These are phyloP conservation scores for Talaromyces sp. DNA, from an alignment of 2,329 filamentous ascomycete species.

Conservation along the genomic window DNA sequence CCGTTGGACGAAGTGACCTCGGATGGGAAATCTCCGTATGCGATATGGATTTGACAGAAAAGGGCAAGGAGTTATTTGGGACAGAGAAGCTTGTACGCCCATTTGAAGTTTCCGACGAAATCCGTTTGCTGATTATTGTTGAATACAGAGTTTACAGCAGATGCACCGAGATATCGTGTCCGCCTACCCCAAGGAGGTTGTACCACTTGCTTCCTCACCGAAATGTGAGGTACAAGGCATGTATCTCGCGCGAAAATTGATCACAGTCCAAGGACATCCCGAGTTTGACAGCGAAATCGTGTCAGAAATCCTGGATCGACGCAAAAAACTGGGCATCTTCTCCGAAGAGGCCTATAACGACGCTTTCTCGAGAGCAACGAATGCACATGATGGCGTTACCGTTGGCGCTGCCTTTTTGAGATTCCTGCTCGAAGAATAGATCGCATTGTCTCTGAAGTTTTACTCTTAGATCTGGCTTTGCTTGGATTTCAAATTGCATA, in stretches of 20 bases:
- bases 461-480: not conserved
- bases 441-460: not conserved
- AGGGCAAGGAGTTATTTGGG: conserved; percentile 68
- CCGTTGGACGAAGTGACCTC: conserved; percentile 60
- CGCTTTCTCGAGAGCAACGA: conserved; percentile 59
- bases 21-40: conserved; percentile 83
- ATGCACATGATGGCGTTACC: conserved; percentile 72
- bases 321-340: conserved; percentile 47
- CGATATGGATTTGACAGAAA: conserved; percentile 60
- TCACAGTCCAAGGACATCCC: conserved; percentile 81
- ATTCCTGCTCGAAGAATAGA: conserved; percentile 60
- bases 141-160: conserved; percentile 58
- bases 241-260: conserved; percentile 60
- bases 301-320: conserved; percentile 3
- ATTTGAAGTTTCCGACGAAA: not conserved
- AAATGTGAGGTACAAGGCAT: conserved; percentile 74
- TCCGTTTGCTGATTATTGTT: not conserved
- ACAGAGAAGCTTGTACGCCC: conserved; percentile 54
- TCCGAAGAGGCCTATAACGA: conserved; percentile 63
- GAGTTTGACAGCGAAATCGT: conserved; percentile 57
- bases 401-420: conserved; percentile 70
- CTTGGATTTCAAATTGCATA: not conserved
- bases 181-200: conserved; percentile 56
- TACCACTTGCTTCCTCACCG: conserved; percentile 60
- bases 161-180: conserved; percentile 80